Evolutionary conservation across 495 filamentous ascomycete species (phyloP), one percentile per base, ranked within the genome.

Genomic region (Corynascus novoguineensis): DNA sequence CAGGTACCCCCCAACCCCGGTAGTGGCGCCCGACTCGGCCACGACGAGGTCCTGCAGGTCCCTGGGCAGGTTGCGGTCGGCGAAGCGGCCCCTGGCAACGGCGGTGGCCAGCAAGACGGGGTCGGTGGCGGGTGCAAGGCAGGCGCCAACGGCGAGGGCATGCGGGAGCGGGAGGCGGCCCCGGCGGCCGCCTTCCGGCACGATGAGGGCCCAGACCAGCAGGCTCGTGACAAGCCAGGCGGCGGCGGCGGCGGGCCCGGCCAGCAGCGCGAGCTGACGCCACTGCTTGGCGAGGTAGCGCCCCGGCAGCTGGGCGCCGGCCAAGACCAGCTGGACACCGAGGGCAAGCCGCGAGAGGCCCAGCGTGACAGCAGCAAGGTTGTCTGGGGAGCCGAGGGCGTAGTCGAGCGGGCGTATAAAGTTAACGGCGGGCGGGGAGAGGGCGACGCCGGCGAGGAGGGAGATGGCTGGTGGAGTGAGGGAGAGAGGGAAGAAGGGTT

Each of bases 41-140:
- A 92, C 82, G 60, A 96, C 92, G 55, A 96, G 90, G 53, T 84
- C 82, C 75, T 95, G 90, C 60, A 96, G 68, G 15, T 83, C 78
- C 58, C 83, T 87, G 3, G 90, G 90, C 15, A 96, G 84, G 71
- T 96, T 88, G 62, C 90, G 87, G 56, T 95, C 91, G 10, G 91
- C 92, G 60, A 95, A 96, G 61, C 88, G 92, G 38, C 92, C 92
- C 74, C 96, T 96, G 44, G 96, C 89, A 54, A 96, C 95, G 3
- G 86, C 86, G 58, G 93, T 92, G 25, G 88, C 91, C 29, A 96
- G 73, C 24, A 96, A n/a, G n/a, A n/a, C 85, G 0, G 92, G 92
- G 66, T 97, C 92, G 0, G 92, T 96, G 0, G n/a, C n/a, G n/a
- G 92, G 92, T 5, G 91, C 95, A 14, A 97, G 83, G 64, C 90